Evolutionary conservation across 495 filamentous ascomycete genomes (phyloP).

Genomic region (Aspergillus wentii): DNA sequence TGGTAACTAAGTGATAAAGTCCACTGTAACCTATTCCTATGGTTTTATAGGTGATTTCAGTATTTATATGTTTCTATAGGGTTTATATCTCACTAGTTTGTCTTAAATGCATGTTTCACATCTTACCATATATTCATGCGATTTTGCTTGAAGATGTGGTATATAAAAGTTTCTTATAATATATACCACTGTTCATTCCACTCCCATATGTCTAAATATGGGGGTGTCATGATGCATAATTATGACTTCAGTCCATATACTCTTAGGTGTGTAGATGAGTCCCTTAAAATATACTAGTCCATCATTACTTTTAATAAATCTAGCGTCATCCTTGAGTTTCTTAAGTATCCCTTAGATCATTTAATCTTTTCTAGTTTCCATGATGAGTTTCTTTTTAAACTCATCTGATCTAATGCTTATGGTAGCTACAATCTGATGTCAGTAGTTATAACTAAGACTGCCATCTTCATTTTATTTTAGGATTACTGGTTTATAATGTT

Average conservation of each 20-base stretch:
- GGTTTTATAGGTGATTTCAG: slow-evolving; percentile 1
- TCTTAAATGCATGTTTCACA: slow-evolving; percentile 4
- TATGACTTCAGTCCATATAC: slow-evolving; percentile 5
- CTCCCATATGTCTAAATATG: slow-evolving; percentile 1
- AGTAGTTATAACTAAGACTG: slow-evolving; percentile 5
- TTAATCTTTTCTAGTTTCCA: slow-evolving; percentile 1
- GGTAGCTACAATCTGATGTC: slow-evolving; percentile 1
- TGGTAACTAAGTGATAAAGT: slow-evolving; percentile 15
- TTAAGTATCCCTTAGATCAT: background rate
- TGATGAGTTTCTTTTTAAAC: background rate
- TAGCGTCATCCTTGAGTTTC: background rate
- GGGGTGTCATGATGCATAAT: slow-evolving; percentile 1
- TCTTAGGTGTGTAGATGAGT: slow-evolving; percentile 5
- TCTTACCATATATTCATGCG: slow-evolving; percentile 8
- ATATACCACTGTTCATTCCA: slow-evolving; percentile 6
- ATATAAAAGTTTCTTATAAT: slow-evolving; percentile 7
- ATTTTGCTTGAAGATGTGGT: slow-evolving; percentile 1
- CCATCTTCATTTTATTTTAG: slow-evolving; percentile 5
- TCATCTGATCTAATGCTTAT: background rate
- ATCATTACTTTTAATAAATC: slow-evolving; percentile 1
- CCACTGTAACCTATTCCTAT: slow-evolving; percentile 15
- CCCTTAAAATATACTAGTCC: slow-evolving; percentile 7
- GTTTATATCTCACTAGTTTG: slow-evolving; percentile 2
- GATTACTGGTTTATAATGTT: slow-evolving; percentile 6
- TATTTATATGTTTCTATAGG: slow-evolving; percentile 10